Evolutionary conservation across 768 basidiomycete genomes (phyloP), one percentile per base, ranked within the genome.

Genomic region (Rhizopogon vinicolor): DNA sequence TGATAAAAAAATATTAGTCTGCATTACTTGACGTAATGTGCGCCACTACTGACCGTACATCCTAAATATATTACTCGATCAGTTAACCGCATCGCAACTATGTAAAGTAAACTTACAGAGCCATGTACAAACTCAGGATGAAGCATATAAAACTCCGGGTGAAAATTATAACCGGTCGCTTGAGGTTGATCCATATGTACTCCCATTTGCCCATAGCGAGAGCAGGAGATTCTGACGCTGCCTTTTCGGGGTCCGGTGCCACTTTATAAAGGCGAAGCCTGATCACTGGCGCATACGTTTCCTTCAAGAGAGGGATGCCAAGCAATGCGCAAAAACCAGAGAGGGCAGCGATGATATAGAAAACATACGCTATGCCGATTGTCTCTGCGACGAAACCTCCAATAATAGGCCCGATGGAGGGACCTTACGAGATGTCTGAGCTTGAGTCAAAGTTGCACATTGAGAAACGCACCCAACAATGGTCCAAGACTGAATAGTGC

Each of bases 251-350:
- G 62, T 86, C 81, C 3, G 53, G 66, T 8, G 68, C 57, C 25
- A 63, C 62, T 48, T 66, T 66, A 3, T 75, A 76, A n/a, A 69
- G 71, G 19, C 79, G 76, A 28, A 75, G 62, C 14, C 83, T 82
- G 41, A 92, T 77, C 41, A 88, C 73, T 1, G 91, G 90, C 0
- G 78, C 84, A 62, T 91, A 93, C 0, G 91, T 91, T 68, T 93
- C 91, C 31, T 72, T 74, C 18, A 89, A 71, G 40, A 88, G 64
- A 10, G 86, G 83, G 22, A 89, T 76, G 7, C 80, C 85, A 3
- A 85, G 44, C 0, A 73, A 41, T 7, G 79, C 66, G 7, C 76
- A 70, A 19, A 78, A 28, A 25, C 70, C 79, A 54, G 75, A 78
- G 16, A 82, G 43, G 44, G 61, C 79, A 28, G 69, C 71, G 44